Evolutionary conservation across 352 stramenopile genomes (phyloP), one percentile per base, ranked within the genome.

Genomic region (Aphanomyces stellatus): DNA sequence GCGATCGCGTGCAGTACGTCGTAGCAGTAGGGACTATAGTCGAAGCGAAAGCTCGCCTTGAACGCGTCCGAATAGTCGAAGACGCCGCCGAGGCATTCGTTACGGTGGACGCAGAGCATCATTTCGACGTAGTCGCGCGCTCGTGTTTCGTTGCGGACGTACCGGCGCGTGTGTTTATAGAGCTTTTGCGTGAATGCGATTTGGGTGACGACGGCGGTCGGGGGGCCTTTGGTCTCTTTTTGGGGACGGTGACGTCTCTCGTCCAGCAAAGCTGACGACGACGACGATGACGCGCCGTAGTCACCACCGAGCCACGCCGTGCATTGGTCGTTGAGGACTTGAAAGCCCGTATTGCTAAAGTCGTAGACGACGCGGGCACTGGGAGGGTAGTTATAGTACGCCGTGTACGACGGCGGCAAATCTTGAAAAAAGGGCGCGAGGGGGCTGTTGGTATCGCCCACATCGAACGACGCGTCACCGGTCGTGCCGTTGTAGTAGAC

Each of bases 21-120:
- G 46, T 71, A 75, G 74, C 87, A 95, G 34, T 82, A 82, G 7
- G 80, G 82, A 27, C 81, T 83, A 2, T 67, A 73, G 22, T 68
- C 80, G 30, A 68, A 65, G 60, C 88, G 74, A 62, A 95, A 95
- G 56, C 79, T 90, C 34, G 73, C 71, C 17, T 77, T 79, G 57
- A 95, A 93, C 48, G 69, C 51, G 37, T 78, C 61, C 43, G 72
- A 90, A 59, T 82, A 88, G 66, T 90, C 80, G 19, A 68, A 69
- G 40, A 95, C 83, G 13, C 76, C 77, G 46, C 78, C 85, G 40
- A 82, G 85, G 61, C 87, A 95, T 64, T 93, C 82, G 60, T 93
- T 76, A 63, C 90, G 92, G 61, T 93, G 93, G 43, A 95, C 73
- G 55, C 87, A 95, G 8, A 86, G 91, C 87, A 95, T 95, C 75